Conservation (phyloP, 2,329 filamentous ascomycete genomes). For the Exutisphaerella laricina region DNA sequence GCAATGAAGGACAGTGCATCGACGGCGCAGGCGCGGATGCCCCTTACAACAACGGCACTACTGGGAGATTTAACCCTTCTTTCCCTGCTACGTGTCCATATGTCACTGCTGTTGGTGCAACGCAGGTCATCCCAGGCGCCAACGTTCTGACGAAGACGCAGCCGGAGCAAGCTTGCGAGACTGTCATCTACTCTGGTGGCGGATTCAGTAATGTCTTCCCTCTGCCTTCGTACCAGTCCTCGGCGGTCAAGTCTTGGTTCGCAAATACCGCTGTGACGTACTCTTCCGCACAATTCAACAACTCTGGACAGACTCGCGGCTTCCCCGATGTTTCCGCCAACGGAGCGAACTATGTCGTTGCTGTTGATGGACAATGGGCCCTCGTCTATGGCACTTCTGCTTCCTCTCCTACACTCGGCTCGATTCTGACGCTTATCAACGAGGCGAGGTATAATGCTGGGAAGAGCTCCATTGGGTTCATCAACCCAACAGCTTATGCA, state of each 20-base stretch:
- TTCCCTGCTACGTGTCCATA: conserved; percentile 38
- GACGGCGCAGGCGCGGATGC: conserved; percentile 21
- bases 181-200: conserved; percentile 41
- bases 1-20: conserved; percentile 20
- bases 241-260: conserved; percentile 40
- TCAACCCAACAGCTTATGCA: conserved; percentile 34
- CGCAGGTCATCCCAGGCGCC: conserved; percentile 27
- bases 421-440: conserved; percentile 46
- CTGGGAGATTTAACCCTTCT: conserved; percentile 42
- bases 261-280: conserved; percentile 34
- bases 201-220: conserved; percentile 49
- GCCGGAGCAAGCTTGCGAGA: conserved; percentile 44
- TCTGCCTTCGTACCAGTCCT: conserved; percentile 45
- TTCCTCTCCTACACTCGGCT: conserved; percentile 45
- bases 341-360: conserved; percentile 35
- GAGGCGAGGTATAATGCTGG: conserved; percentile 34
- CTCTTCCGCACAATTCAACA: conserved; percentile 17
- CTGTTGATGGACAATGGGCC: conserved; percentile 39
- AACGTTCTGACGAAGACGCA: conserved; percentile 23
- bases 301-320: conserved; percentile 16
- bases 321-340: conserved; percentile 35
- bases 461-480: conserved; percentile 39
- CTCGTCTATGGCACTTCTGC: conserved; percentile 50
- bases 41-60: conserved; percentile 26
- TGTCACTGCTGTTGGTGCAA: conserved; percentile 46